Percentiles rank a stretch among this genome's conserved stretches.
Conservation (phyloP, 2,329 filamentous ascomycete species). For the Colletotrichum neosansevieriae region DNA sequence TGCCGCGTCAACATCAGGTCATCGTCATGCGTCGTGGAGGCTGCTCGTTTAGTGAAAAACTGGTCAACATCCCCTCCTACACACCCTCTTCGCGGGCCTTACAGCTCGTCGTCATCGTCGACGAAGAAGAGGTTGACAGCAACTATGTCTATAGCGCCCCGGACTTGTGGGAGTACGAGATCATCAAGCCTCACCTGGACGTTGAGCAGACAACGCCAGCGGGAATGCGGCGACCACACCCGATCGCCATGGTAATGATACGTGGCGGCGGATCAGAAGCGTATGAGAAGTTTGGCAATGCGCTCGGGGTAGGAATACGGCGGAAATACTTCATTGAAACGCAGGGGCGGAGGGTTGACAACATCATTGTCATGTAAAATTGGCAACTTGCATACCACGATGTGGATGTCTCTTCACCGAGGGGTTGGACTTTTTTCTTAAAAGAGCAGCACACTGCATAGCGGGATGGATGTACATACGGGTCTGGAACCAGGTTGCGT, state of each 20-base stretch:
- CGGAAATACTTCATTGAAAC: conserved; percentile 85
- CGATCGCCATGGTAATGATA: conserved; percentile 87
- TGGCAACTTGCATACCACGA: too few relatives aligned
- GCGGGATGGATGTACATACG: conserved; percentile 34
- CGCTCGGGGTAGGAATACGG: conserved; percentile 79
- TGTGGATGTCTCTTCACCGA: background rate
- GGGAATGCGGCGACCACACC: conserved; percentile 76
- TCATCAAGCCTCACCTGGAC: conserved; percentile 78
- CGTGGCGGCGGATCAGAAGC: conserved; percentile 71
- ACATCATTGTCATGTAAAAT: conserved; percentile 72
- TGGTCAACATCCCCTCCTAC: conserved; percentile 86
- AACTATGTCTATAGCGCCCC: conserved; percentile 43
- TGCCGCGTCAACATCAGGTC: conserved; percentile 74
- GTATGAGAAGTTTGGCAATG: conserved; percentile 71
- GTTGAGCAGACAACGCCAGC: conserved; percentile 77
- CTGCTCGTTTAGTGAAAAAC: conserved; percentile 86
- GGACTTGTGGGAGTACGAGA: conserved; percentile 44
- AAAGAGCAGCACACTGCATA: conserved; percentile 26
- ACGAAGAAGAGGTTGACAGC: conserved; percentile 51
- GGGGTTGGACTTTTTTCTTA: conserved; percentile 4
- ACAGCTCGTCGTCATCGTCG: conserved; percentile 84
- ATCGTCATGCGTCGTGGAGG: conserved; percentile 85
- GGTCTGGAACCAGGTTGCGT: conserved; percentile 34
- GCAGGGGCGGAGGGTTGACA: conserved; percentile 82
- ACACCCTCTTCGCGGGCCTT: conserved; percentile 71